Conservation (phyloP, 768 basidiomycete species). For the Leccinellum luteum region DNA sequence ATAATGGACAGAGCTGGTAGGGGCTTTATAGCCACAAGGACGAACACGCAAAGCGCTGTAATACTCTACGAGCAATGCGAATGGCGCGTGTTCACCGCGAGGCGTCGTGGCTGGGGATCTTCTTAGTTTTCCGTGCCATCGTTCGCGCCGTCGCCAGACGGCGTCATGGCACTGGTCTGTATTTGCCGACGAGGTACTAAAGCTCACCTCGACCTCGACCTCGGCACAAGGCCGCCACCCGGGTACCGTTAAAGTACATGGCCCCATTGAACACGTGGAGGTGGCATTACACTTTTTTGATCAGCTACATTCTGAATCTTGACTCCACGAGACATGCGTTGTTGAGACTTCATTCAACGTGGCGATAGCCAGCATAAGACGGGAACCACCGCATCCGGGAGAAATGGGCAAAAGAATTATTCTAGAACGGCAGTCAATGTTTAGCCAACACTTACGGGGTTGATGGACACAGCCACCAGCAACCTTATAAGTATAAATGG, state of each 20-base stretch:
- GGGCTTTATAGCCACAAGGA: slow-evolving; percentile 27
- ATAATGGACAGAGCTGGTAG: slow-evolving; percentile 3
- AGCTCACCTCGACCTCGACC: slow-evolving; percentile 12
- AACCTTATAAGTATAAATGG: too few species aligned
- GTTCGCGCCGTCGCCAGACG: slow-evolving; percentile 11
- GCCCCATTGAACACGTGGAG: slow-evolving; percentile 15
- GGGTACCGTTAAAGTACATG: slow-evolving; percentile 3
- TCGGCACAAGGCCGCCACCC: slow-evolving; percentile 12
- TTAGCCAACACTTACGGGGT: too few species aligned
- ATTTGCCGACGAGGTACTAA: slow-evolving; percentile 20
- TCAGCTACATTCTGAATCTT: slow-evolving; percentile 15
- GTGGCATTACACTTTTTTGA: slow-evolving; percentile 4
- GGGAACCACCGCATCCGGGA: not conserved
- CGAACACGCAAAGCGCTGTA: slow-evolving; percentile 10
- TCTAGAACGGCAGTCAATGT: not conserved
- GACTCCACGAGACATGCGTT: slow-evolving; percentile 14
- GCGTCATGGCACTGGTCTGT: slow-evolving; percentile 4
- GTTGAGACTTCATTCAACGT: not conserved
- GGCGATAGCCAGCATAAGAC: not conserved
- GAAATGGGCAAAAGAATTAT: not conserved
- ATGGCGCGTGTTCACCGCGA: slow-evolving; percentile 31
- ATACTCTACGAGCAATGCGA: slow-evolving; percentile 24
- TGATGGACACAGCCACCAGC: not conserved
- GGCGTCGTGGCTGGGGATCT: slow-evolving; percentile 18
- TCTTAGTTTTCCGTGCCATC: slow-evolving; percentile 10